Conservation (phyloP, 2,329 filamentous ascomycete species). For the Trichoderma aggressivum region DNA sequence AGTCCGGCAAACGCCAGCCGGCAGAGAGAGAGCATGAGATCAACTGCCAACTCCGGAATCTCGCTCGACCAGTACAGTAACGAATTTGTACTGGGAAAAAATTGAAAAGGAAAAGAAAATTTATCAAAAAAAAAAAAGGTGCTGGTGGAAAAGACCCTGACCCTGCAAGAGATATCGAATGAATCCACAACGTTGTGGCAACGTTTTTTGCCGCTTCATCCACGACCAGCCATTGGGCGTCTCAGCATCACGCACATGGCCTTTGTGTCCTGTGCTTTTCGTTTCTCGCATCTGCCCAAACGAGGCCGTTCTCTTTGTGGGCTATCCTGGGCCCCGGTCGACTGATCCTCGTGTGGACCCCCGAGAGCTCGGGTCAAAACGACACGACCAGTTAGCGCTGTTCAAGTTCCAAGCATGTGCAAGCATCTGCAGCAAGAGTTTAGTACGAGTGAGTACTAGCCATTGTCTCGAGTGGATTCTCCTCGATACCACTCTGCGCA, state of each 20-base stretch:
- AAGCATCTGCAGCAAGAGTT: background rate
- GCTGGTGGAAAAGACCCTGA: background rate
- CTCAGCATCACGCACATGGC: slow-evolving; percentile 12
- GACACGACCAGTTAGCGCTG: slow-evolving; percentile 8
- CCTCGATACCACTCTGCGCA: background rate
- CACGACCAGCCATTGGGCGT: slow-evolving; percentile 14
- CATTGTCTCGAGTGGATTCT: background rate
- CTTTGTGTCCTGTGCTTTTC: background rate
- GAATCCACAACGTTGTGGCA: background rate
- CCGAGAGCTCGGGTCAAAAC: background rate
- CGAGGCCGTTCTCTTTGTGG: background rate
- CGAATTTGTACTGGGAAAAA: background rate
- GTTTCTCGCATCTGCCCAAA: slow-evolving; percentile 3
- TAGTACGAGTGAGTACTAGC: background rate
- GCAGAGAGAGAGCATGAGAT: slow-evolving; percentile 3
- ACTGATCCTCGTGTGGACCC: slow-evolving; percentile 7
- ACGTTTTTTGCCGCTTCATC: slow-evolving; percentile 11
- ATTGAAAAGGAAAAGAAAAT: background rate
- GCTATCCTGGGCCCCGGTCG: background rate
- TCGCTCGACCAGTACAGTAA: background rate
- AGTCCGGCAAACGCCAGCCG: background rate
- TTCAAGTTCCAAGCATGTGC: background rate
- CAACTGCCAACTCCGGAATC: slow-evolving; percentile 13
- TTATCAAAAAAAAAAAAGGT: background rate
- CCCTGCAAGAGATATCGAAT: background rate